A percentile compares a stretch with the other conserved stretches of the same genome.
These are phyloP conservation scores for Fusarium brachygibbosum DNA, from an alignment of 2,329 filamentous ascomycete species.

Conservation along the genomic window DNA sequence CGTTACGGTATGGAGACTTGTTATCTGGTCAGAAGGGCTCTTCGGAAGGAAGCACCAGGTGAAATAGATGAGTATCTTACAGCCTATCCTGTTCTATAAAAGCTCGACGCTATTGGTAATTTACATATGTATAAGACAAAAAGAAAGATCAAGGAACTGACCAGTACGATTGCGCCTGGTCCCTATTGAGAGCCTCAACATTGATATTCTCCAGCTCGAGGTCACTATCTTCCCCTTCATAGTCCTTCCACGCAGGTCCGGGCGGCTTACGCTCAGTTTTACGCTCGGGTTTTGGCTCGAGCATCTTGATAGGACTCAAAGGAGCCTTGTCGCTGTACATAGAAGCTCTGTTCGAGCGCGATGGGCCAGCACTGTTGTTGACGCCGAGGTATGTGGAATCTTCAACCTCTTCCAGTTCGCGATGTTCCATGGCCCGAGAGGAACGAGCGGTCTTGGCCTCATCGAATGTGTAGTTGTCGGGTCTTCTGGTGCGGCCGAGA, in stretches of 20 bases:
- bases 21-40: no score
- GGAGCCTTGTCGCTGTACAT: neutral
- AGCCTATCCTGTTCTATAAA: conserved; percentile 3
- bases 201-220: conserved; percentile 29
- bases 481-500: conserved; percentile 16
- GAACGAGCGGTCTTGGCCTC: conserved; percentile 28
- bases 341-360: conserved; percentile 9
- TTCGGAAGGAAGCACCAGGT: neutral
- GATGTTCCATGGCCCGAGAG: conserved; percentile 20
- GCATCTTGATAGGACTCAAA: neutral
- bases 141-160: conserved; percentile 10
- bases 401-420: conserved; percentile 30
- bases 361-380: conserved; percentile 14
- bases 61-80: neutral
- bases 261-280: neutral
- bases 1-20: no score
- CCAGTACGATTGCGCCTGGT: conserved; percentile 34
- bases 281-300: neutral
- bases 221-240: conserved; percentile 20
- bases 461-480: conserved; percentile 24
- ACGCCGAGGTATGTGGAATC: conserved; percentile 25
- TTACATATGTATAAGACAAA: neutral
- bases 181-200: conserved; percentile 25
- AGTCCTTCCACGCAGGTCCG: conserved; percentile 25
- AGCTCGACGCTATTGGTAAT: neutral